Conservation (phyloP, 2,329 filamentous ascomycete species). For the Alternaria viburni region DNA sequence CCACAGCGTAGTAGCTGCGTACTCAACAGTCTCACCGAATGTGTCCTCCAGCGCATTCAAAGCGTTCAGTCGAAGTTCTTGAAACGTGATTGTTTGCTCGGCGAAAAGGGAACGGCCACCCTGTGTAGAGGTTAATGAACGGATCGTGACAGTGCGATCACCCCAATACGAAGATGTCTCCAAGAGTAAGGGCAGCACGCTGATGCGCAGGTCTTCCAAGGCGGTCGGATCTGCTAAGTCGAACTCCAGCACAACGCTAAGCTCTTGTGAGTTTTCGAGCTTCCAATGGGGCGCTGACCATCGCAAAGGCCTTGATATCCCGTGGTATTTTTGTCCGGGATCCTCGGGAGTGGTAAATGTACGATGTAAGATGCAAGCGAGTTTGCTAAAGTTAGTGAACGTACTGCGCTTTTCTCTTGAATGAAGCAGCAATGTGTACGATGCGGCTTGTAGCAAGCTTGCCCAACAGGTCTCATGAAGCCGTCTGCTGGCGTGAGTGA, state of each 20-base stretch:
- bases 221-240: not conserved
- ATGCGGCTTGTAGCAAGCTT: too few relatives aligned
- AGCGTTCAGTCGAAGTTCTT: not conserved
- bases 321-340: not conserved
- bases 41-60: not conserved
- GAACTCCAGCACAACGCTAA: not conserved
- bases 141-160: not conserved
- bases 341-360: not conserved
- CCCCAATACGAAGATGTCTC: not conserved
- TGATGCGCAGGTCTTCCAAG: not conserved
- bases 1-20: not conserved
- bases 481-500: not conserved
- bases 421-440: not conserved
- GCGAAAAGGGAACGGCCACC: not conserved
- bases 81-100: not conserved
- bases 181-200: not conserved
- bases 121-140: not conserved
- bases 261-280: not conserved
- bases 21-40: not conserved
- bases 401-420: not conserved
- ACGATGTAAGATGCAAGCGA: not conserved
- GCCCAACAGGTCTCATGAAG: not conserved
- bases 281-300: not conserved
- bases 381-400: not conserved
- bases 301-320: not conserved